Base-by-base conservation (phyloP, 2,329 filamentous ascomycete genomes). In the Aureobasidium melanogenum region DNA sequence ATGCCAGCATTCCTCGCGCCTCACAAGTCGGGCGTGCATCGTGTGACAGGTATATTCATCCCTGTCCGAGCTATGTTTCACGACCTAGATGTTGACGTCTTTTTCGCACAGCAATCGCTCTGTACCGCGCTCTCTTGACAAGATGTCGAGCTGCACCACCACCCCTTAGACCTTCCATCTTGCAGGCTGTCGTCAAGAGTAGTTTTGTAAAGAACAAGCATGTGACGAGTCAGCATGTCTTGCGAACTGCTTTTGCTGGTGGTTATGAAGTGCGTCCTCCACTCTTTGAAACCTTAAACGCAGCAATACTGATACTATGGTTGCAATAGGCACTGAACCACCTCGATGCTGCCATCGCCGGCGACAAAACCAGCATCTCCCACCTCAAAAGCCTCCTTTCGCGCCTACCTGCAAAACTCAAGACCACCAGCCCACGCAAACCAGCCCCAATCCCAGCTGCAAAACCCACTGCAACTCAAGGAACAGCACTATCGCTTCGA, bases 81-180 rank as follows among this genome's bases (percentile, higher is more conserved):
- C 43, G 6, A 12, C 15, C 12, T 9, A 17, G 9, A 17, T 15
- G 17, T 15, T 44, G 52, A 56, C 28, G 14, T 14, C 4, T 32
- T 10, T 3, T 8, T 2, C 43, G 36, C 17, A 60, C 19, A 87
- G 86, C 84, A 69, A 80, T 89, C 64, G 86, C 88, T 55, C 83
- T 93, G 52, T 92, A 87, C 75, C 82, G 86, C 64, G 84, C 87
- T 38, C 82, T 93, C 60, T 75, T 91, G 57, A 79, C 60, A 43
- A 44, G 60, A 43, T 59, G 72, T 76, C 47, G 38, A 32, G 76
- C 73, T 43, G 52, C 34, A 74, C 43, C 56, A 26, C 34, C 32
- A 14, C 28, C 34, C 7, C 43, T 50, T 39, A n/a, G 41, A 39
- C 9, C 32, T 2, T 30, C 43, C 10, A 15, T 12, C 22, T 28